Evolutionary conservation across 805 yeast species (phyloP), one percentile per base, ranked within the genome.

Genomic region (Millerozyma acaciae): DNA sequence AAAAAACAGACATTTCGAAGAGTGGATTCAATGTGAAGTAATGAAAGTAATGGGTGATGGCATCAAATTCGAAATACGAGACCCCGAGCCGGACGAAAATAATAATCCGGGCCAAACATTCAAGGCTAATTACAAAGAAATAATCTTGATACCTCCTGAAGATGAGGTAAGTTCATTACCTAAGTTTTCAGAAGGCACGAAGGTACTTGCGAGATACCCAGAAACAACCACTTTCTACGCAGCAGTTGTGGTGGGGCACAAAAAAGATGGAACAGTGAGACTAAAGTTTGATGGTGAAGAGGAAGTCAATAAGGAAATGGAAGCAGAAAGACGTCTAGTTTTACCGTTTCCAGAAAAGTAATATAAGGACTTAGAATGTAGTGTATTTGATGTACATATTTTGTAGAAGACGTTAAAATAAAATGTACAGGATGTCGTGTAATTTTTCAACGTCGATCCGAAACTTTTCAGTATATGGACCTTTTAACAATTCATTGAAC

Each of bases 221-320:
- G 98, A 93, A 47, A 93, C 98, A 0, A 93, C 98, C 0, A 89
- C 97, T 0, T 93, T 93, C 49, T 93, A 93, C 50, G 86, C 94
- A 3, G 99, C 98, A 0, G 85, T 84, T 31, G 97, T 93, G 2
- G 79, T 80, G 16, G 89, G 94, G 0, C 70, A 75, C 29, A 78
- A 76, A 33, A 69, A 84, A 43, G 89, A 82, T 42, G 88, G 89
- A 0, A 74, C 71, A 8, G 90, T 95, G 42, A 64, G 87, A 43
- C 66, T 93, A 35, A 76, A 77, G 49, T 93, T 93, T 50, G 97
- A 90, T 45, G 98, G 97, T 7, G 99, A 93, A 55, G 98, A 93
- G 53, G 98, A 93, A 49, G 95, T 79, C 1, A 89, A 85, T 28
- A 93, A 90, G 54, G 96, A 90, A 53, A 93, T 97, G 0, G 95